Evolutionary conservation across 768 basidiomycete species (phyloP).

Genomic region (Butyriboletus loyo): DNA sequence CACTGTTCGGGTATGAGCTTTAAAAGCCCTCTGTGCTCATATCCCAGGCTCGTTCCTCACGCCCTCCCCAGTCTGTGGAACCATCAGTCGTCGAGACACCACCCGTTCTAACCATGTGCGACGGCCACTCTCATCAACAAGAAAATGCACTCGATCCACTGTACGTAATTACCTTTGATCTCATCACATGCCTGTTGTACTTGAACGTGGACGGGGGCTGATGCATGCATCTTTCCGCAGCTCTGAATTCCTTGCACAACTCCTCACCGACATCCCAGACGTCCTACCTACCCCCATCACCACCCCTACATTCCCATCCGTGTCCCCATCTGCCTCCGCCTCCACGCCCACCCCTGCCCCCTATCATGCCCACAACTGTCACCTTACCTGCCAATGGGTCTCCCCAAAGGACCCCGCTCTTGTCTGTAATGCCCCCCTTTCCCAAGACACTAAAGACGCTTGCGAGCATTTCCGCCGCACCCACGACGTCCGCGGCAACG

Average conservation of each 20-base stretch:
- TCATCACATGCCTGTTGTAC: neutral
- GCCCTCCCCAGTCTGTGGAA: neutral
- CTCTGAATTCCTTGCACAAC: slow-evolving; percentile 10
- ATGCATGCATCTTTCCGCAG: slow-evolving; percentile 1
- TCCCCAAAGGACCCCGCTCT: neutral
- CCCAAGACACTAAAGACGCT: neutral
- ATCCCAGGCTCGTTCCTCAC: neutral
- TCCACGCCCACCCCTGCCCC: neutral
- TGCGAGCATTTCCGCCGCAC: slow-evolving; percentile 10
- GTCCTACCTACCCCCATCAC: neutral
- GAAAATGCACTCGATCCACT: slow-evolving; percentile 1
- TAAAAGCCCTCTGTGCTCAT: slow-evolving; percentile 2
- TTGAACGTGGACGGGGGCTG: neutral
- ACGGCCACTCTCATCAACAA: neutral
- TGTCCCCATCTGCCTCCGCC: neutral
- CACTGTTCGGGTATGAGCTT: neutral
- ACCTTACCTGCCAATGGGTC: slow-evolving; percentile 12
- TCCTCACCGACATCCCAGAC: slow-evolving; percentile 4
- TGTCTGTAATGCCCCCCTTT: slow-evolving; percentile 4
- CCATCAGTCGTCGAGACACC: neutral
- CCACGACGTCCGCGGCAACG: slow-evolving; percentile 17
- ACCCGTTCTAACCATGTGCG: neutral
- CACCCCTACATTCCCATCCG: too few relatives aligned
- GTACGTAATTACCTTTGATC: slow-evolving; percentile 1
- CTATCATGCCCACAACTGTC: too few relatives aligned